phyloP scores from a whole-genome alignment of 2,329 filamentous ascomycete genomes.

The Chalaropsis ovoidea region DNA sequence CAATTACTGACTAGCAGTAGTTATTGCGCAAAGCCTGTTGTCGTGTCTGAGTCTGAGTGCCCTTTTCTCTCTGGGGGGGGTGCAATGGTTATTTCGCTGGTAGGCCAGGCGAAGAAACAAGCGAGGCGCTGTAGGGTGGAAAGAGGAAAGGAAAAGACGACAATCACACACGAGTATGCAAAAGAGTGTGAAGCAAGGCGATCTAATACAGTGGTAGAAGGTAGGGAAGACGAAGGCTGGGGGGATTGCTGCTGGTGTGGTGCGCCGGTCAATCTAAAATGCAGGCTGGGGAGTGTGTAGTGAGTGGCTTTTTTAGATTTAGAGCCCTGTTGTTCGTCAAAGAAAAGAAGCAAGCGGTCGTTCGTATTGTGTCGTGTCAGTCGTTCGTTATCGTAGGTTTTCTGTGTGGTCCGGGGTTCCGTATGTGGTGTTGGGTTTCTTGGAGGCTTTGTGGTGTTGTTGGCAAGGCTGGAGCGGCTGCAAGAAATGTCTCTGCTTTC shows the following conservation, averaged over 20 bases:
- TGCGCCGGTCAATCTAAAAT: conserved; percentile 13
- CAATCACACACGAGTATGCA: neutral
- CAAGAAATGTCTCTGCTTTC: conserved; percentile 11
- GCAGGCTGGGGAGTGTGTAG: conserved; percentile 14
- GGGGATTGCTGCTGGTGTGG: neutral
- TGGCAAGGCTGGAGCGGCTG: neutral
- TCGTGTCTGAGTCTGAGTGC: conserved; percentile 6
- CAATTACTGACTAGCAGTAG: conserved; percentile 14
- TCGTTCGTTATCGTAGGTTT: conserved; percentile 15
- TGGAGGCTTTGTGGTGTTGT: neutral
- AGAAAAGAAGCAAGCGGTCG: conserved; percentile 13
- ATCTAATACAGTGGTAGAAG: conserved; percentile 10
- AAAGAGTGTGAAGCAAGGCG: conserved; percentile 6
- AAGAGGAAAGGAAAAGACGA: conserved; percentile 5
- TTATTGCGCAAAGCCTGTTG: conserved; percentile 14
- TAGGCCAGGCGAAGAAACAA: conserved; percentile 14
- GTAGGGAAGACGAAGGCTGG: conserved; percentile 3
- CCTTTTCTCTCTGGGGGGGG: neutral
- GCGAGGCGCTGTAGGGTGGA: conserved; percentile 4
- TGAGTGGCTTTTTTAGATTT: conserved; percentile 11
- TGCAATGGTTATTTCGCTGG: conserved; percentile 16
- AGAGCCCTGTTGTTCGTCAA: conserved; percentile 8
- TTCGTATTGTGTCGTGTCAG: conserved; percentile 14
- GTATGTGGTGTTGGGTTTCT: neutral
- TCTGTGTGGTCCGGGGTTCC: neutral